A percentile compares a stretch with the other conserved stretches of the same genome.
phyloP scores from a whole-genome alignment of 148 eudicot genomes.

The Chenopodium album region DNA sequence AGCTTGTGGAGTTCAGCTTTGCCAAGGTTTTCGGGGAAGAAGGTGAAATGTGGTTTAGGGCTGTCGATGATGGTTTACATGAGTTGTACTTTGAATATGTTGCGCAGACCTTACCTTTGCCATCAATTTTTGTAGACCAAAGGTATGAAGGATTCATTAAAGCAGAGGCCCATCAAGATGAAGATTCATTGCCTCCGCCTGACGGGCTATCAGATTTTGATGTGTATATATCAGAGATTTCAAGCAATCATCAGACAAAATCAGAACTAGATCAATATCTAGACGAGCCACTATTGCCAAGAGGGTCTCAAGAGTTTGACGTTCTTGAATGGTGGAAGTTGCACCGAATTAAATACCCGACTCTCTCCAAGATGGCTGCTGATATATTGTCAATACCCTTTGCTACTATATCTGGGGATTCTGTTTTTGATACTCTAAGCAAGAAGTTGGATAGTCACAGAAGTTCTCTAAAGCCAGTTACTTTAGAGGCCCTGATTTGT shows the following conservation, averaged over 20 bases:
- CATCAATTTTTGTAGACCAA: slow-evolving; percentile 47
- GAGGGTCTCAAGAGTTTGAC: slow-evolving; percentile 55
- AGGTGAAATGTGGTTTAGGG: slow-evolving; percentile 43
- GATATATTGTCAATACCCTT: slow-evolving; percentile 69
- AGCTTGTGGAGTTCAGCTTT: slow-evolving; percentile 59
- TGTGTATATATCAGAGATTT: slow-evolving; percentile 48
- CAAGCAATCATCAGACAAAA: slow-evolving; percentile 41
- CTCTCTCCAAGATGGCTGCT: slow-evolving; percentile 74
- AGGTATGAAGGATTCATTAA: slow-evolving; percentile 40
- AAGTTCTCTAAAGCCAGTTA: slow-evolving; percentile 43
- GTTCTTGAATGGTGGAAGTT: slow-evolving; percentile 86
- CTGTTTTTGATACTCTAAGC: slow-evolving; percentile 50
- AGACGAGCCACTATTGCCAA: slow-evolving; percentile 62
- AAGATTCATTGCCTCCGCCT: slow-evolving; percentile 23
- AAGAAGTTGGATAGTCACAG: slow-evolving; percentile 50
- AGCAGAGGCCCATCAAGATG: slow-evolving; percentile 43
- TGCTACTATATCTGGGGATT: slow-evolving; percentile 48
- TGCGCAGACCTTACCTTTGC: slow-evolving; percentile 62
- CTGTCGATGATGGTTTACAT: slow-evolving; percentile 52
- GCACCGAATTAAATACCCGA: slow-evolving; percentile 55
- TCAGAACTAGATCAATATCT: slow-evolving; percentile 76
- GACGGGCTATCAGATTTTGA: slow-evolving; percentile 63
- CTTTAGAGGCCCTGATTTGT: slow-evolving; percentile 62
- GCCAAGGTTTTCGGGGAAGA: slow-evolving; percentile 52
- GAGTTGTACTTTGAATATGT: slow-evolving; percentile 68